Evolutionary conservation across 2,329 filamentous ascomycete species (phyloP).

Genomic region (Scedosporium aurantiacum): DNA sequence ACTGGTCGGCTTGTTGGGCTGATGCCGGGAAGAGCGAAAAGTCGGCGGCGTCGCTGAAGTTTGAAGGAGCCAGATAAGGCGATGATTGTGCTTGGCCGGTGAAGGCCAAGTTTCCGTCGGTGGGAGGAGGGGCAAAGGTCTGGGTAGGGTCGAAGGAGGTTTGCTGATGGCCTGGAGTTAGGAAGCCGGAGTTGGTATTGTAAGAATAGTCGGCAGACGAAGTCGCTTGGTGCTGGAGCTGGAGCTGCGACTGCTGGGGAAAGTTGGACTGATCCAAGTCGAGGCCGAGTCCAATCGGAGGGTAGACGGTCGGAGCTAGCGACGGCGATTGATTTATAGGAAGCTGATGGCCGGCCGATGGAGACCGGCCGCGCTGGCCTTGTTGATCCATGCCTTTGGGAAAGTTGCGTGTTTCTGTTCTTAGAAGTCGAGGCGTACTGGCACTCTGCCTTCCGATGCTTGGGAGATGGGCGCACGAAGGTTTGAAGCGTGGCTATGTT

Average conservation of each 20-base stretch:
- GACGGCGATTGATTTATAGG: constrained; percentile 61
- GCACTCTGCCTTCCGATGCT: constrained; percentile 4
- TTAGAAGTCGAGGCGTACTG: constrained; percentile 7
- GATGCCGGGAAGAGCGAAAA: constrained; percentile 54
- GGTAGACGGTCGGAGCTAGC: constrained; percentile 47
- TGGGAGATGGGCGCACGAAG: constrained; percentile 1
- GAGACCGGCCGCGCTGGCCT: constrained; percentile 44
- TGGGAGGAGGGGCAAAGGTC: constrained; percentile 29
- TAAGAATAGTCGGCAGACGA: constrained; percentile 9
- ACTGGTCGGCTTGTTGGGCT: constrained; percentile 42
- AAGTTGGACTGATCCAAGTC: constrained; percentile 39
- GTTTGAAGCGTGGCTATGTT: constrained; percentile 6
- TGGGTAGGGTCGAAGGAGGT: constrained; percentile 29
- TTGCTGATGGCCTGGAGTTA: constrained; percentile 21
- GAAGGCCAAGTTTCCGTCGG: constrained; percentile 29
- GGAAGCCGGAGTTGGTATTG: constrained; percentile 11
- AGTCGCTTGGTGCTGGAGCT: constrained; percentile 24
- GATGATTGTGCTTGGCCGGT: constrained; percentile 30
- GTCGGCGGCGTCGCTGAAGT: constrained; percentile 25
- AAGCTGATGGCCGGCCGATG: constrained; percentile 46
- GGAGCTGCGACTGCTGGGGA: too few relatives aligned
- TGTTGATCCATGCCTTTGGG: constrained; percentile 29
- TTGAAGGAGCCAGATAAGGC: constrained; percentile 32
- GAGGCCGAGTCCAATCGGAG: constrained; percentile 45
- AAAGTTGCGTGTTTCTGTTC: constrained; percentile 6